Conservation (phyloP, 2,329 filamentous ascomycete species). For the Pseudopithomyces chartarum region DNA sequence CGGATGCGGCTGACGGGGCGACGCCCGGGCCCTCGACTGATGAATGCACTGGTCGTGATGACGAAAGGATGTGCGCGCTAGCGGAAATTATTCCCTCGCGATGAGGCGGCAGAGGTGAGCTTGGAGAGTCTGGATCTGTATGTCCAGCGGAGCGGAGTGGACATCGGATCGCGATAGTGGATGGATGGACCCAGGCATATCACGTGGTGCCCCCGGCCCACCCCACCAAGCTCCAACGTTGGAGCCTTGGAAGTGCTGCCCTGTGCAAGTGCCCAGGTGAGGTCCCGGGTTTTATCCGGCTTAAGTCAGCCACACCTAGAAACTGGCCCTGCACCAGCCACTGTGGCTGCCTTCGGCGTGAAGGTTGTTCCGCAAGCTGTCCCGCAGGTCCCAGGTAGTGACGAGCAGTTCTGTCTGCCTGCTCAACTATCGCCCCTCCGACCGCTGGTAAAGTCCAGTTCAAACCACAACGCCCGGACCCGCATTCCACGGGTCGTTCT, state of each 20-base stretch:
- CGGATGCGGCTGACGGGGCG: conserved; percentile 18
- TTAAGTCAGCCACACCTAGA: no score
- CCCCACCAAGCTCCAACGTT: no score
- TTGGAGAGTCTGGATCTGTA: background rate
- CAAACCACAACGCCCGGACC: background rate
- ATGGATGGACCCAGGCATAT: no score
- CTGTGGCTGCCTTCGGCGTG: background rate
- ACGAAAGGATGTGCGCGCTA: conserved; percentile 1
- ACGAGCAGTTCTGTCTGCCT: conserved; percentile 27
- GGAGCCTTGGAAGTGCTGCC: no score
- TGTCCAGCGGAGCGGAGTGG: no score
- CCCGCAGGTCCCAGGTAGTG: conserved; percentile 1
- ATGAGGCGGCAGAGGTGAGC: background rate
- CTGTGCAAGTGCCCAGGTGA: no score
- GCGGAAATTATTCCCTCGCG: background rate
- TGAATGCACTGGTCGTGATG: background rate
- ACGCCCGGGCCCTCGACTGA: conserved; percentile 4
- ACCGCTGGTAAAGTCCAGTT: background rate
- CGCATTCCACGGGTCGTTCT: conserved; percentile 9
- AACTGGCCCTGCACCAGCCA: background rate
- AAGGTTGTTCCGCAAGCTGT: conserved; percentile 2
- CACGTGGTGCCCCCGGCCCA: no score
- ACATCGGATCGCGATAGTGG: no score
- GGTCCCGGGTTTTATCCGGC: no score
- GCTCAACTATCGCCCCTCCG: conserved; percentile 17